phyloP scores from a whole-genome alignment of 2,329 filamentous ascomycete species.

The Capronia epimyces region DNA sequence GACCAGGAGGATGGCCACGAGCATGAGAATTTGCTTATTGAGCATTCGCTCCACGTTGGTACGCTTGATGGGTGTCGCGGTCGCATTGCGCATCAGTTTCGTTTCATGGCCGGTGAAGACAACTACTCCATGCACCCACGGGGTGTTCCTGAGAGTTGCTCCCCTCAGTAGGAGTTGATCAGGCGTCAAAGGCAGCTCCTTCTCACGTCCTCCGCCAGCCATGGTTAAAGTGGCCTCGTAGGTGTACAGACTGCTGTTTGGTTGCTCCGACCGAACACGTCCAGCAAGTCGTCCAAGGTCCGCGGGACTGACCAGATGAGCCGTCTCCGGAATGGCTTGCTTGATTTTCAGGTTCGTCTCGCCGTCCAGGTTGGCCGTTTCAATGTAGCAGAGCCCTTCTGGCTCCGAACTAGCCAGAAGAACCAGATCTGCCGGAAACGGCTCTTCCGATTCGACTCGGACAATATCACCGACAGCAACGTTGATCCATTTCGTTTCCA shows the following conservation, averaged over 20 bases:
- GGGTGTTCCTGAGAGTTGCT: constrained; percentile 89
- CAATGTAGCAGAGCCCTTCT: constrained; percentile 96
- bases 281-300: constrained; percentile 83
- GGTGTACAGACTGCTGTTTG: constrained; percentile 96
- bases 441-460: constrained; percentile 86
- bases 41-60: constrained; percentile 93
- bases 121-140: constrained; percentile 92
- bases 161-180: constrained; percentile 91
- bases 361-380: constrained; percentile 94
- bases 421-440: constrained; percentile 90
- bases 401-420: constrained; percentile 92
- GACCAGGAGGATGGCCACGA: constrained; percentile 74
- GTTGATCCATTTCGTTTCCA: constrained; percentile 88
- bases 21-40: constrained; percentile 85
- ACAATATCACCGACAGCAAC: constrained; percentile 89
- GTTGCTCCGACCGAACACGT: constrained; percentile 86
- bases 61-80: constrained; percentile 92
- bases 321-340: constrained; percentile 89
- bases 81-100: constrained; percentile 97
- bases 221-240: constrained; percentile 95
- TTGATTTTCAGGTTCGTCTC: constrained; percentile 99
- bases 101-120: constrained; percentile 98
- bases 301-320: constrained; percentile 74
- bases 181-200: constrained; percentile 80
- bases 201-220: constrained; percentile 83